Evolutionary conservation across 2,329 filamentous ascomycete species (phyloP), one percentile per base, ranked within the genome.

Genomic region (Zalaria obscura): DNA sequence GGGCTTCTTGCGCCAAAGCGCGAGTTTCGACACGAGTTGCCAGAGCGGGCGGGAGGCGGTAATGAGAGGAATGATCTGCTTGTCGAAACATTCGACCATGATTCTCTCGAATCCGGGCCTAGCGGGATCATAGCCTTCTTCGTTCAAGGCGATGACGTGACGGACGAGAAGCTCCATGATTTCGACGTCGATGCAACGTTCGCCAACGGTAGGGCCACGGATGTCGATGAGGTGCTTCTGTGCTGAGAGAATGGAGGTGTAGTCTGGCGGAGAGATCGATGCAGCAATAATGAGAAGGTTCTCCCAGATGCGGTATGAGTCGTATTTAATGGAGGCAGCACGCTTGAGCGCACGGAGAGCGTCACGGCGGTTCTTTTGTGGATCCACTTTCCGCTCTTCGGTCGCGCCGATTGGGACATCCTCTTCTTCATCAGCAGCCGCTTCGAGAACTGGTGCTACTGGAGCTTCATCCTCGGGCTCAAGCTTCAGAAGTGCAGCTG

Each of bases 271-370:
- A 1, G 70, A 72, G 27, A 91, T 73, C 2, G 85, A 83, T 0
- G 83, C 76, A 0, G 84, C 82, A 25, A 96, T 79, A 0, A 87
- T 91, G 43, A 98, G 75, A 10, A 96, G 81, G 53, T 98, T 98
- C 57, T 93, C 85, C 89, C 89, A 96, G 59, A 98, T 95, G 51
- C 85, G 79, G 73, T 82, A 84, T 63, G 89, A 89, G 52, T 87
- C 80, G 59, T 85, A 75, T 39, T 93, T 86, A 25, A 94, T 74
- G 4, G 75, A 73, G 0, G 88, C 86, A 6, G 88, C 91, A 48
- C 83, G 81, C 57, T 93, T 91, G 61, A 93, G 85, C 0, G 91
- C 89, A 4, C 75, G 69, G 1, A 98, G 73, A 0, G 91, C 79
- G 55, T 93, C 85, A 0, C 72, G 66, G 2, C 87, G 72, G 40